Percentiles rank a stretch among this genome's conserved stretches.
phyloP scores from a whole-genome alignment of 345 rosid genomes.

The Populus nigra region DNA sequence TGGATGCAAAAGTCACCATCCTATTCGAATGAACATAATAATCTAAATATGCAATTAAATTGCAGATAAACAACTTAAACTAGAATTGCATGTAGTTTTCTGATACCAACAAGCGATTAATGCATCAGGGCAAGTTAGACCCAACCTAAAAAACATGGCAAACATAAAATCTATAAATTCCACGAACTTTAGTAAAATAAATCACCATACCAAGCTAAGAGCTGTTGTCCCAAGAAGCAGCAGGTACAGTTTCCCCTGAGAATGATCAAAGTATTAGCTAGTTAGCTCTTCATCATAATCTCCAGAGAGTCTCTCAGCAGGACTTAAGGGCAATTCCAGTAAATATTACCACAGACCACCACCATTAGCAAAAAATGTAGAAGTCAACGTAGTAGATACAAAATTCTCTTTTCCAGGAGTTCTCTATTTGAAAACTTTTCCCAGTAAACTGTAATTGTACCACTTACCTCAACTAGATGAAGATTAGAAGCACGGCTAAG shows the following conservation, averaged over 20 bases:
- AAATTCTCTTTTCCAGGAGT: neutral
- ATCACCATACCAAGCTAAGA: constrained; percentile 60
- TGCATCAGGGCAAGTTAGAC: neutral
- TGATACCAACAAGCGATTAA: neutral
- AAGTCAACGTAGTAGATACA: neutral
- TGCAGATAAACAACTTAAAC: neutral
- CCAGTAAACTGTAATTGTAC: constrained; percentile 9
- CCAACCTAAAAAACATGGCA: neutral
- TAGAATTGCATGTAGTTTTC: neutral
- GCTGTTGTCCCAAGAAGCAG: constrained; percentile 97
- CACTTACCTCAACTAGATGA: constrained; percentile 83
- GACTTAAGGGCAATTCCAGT: neutral
- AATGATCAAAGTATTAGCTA: constrained; percentile 9
- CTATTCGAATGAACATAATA: neutral
- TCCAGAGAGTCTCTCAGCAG: neutral
- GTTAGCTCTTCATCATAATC: constrained; percentile 1
- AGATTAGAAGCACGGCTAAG: constrained; percentile 98
- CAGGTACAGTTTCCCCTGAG: constrained; percentile 80
- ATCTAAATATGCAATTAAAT: neutral
- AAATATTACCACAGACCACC: neutral
- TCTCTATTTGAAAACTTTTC: neutral
- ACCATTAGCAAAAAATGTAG: too few relatives aligned
- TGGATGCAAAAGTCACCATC: neutral
- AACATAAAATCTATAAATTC: neutral
- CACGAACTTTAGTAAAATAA: neutral